Evolutionary conservation across 768 basidiomycete species (phyloP).

Genomic region (Boletus bicolor): DNA sequence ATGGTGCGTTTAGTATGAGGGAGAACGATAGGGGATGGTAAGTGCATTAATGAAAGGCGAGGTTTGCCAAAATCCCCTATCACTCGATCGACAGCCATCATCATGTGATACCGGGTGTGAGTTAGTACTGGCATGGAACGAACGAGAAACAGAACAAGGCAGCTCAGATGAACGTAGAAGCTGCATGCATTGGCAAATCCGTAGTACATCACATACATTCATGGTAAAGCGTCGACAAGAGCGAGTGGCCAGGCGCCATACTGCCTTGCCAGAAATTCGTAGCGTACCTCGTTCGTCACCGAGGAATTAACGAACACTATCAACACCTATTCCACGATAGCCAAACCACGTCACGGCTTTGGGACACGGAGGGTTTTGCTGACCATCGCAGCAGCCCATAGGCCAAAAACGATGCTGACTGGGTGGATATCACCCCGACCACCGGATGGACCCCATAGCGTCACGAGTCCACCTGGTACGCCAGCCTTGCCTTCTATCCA

Average conservation of each 20-base stretch:
- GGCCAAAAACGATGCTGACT: conserved; percentile 70
- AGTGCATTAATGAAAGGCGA: neutral
- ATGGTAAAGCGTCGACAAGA: conserved; percentile 13
- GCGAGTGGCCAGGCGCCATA: neutral
- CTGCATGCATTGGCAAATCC: conserved; percentile 1
- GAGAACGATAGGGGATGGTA: too few species aligned
- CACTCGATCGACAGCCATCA: neutral
- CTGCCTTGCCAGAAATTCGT: neutral
- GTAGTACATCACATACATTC: conserved; percentile 10
- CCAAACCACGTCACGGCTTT: conserved; percentile 49
- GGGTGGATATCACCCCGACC: conserved; percentile 84
- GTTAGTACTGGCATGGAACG: too few species aligned
- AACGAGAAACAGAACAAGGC: too few species aligned
- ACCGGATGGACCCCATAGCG: conserved; percentile 67
- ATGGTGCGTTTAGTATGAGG: neutral
- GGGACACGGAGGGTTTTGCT: conserved; percentile 93
- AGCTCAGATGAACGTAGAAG: neutral
- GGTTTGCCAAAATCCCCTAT: neutral
- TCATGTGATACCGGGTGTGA: too few species aligned
- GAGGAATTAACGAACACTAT: neutral
- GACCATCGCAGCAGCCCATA: conserved; percentile 96
- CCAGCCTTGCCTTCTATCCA: conserved; percentile 81
- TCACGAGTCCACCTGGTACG: conserved; percentile 70
- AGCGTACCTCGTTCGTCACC: conserved; percentile 4
- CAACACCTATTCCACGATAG: neutral